Evolutionary conservation across 768 basidiomycete species (phyloP).

Genomic region (Leccinellum luteum): DNA sequence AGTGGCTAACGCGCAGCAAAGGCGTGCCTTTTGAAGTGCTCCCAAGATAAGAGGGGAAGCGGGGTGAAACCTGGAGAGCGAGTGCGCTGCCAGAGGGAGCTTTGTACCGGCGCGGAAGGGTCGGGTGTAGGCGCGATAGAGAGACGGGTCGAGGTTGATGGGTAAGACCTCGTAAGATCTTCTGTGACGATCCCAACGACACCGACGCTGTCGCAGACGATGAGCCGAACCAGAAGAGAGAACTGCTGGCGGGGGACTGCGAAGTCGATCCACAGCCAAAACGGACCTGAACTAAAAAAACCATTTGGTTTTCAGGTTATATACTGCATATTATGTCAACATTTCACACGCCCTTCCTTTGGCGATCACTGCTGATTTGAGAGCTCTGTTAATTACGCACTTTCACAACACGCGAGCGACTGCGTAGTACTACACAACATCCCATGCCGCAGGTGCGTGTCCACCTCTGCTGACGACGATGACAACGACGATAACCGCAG

Average conservation of each 20-base stretch:
- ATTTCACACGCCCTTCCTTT: slow-evolving; percentile 22
- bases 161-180: slow-evolving; percentile 31
- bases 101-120: slow-evolving; percentile 19
- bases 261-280: slow-evolving; percentile 45
- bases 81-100: slow-evolving; percentile 8
- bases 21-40: slow-evolving; percentile 79
- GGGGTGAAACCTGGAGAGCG: slow-evolving; percentile 20
- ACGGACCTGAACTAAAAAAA: slow-evolving; percentile 24
- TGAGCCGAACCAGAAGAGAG: slow-evolving; percentile 31
- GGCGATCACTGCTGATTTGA: not conserved
- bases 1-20: slow-evolving; percentile 88
- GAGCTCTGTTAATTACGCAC: slow-evolving; percentile 8
- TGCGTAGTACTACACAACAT: too few relatives aligned
- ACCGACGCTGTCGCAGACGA: slow-evolving; percentile 43
- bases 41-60: slow-evolving; percentile 30
- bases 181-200: slow-evolving; percentile 39
- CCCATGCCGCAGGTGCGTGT: slow-evolving; percentile 12
- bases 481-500: not conserved
- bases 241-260: slow-evolving; percentile 38
- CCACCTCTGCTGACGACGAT: slow-evolving; percentile 7
- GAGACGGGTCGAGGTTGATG: slow-evolving; percentile 17
- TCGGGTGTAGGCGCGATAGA: not conserved
- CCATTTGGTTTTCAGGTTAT: slow-evolving; percentile 23
- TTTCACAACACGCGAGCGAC: slow-evolving; percentile 3
- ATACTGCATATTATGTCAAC: slow-evolving; percentile 28